Evolutionary conservation across 371 early-diverging fungal species (phyloP).

Genomic region (Batrachochytrium dendrobatidis): DNA sequence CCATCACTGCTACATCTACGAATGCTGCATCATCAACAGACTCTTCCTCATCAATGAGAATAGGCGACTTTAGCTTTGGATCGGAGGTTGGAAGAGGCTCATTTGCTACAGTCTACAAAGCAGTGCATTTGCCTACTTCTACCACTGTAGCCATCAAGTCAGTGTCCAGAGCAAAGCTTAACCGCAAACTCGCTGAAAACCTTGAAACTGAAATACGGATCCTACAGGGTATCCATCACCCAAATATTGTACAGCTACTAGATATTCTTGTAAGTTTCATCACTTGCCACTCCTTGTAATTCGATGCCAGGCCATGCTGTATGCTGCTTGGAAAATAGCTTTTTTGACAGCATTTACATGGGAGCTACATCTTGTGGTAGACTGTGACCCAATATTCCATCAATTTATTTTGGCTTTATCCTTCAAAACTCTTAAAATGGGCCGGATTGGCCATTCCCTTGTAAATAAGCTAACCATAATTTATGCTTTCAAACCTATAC

Average conservation of each 20-base stretch:
- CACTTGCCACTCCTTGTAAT: constrained; percentile 5
- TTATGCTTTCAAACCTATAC: no score
- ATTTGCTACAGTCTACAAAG: constrained; percentile 91
- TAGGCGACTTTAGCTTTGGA: constrained; percentile 60
- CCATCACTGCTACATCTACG: neutral
- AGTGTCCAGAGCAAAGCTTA: constrained; percentile 75
- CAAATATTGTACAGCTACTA: constrained; percentile 77
- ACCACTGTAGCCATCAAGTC: constrained; percentile 79
- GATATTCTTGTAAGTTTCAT: constrained; percentile 45
- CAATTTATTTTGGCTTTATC: neutral
- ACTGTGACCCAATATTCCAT: no score
- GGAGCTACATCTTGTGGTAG: no score
- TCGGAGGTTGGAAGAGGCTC: constrained; percentile 86
- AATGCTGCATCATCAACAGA: neutral
- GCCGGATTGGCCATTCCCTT: no score
- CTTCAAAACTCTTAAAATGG: no score
- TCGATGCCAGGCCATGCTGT: constrained; percentile 5
- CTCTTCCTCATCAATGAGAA: constrained; percentile 9
- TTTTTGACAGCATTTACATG: no score
- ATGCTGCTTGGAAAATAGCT: no score
- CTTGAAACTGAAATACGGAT: constrained; percentile 89
- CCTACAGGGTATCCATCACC: constrained; percentile 72
- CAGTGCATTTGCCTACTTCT: constrained; percentile 27
- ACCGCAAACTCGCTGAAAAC: constrained; percentile 79
- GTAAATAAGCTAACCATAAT: no score